phyloP scores from a whole-genome alignment of 2,329 filamentous ascomycete genomes.

The Stenocarpella maydis region DNA sequence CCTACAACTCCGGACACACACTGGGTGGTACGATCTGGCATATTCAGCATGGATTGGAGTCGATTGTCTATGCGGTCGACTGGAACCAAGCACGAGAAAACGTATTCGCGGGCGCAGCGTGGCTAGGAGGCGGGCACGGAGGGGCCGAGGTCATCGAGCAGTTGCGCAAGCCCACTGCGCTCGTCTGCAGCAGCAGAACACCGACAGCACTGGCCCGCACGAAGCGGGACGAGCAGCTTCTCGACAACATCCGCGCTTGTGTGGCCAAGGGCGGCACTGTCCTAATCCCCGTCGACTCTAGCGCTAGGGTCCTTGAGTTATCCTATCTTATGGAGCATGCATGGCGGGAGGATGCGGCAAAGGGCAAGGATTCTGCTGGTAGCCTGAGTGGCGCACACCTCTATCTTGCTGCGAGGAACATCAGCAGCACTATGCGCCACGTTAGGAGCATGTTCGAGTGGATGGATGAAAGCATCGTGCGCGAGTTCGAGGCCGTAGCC shows the following conservation, averaged over 20 bases:
- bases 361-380: constrained; percentile 51
- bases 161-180: constrained; percentile 87
- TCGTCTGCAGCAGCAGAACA: constrained; percentile 89
- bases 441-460: constrained; percentile 97
- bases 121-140: constrained; percentile 78
- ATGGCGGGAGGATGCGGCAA: constrained; percentile 74
- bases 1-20: constrained; percentile 95
- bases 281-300: constrained; percentile 92
- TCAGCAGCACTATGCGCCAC: constrained; percentile 87
- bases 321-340: constrained; percentile 92
- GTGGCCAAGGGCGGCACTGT: constrained; percentile 87
- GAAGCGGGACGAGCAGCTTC: constrained; percentile 84
- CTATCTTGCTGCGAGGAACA: constrained; percentile 86
- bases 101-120: constrained; percentile 90
- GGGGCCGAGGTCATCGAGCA: constrained; percentile 94
- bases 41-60: constrained; percentile 95
- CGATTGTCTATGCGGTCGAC: constrained; percentile 95
- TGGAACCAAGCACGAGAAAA: constrained; percentile 99
- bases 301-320: constrained; percentile 90
- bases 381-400: constrained; percentile 65
- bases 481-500: constrained; percentile 83
- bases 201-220: constrained; percentile 74
- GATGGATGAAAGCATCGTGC: constrained; percentile 97
- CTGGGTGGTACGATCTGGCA: constrained; percentile 99
- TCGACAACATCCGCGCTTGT: constrained; percentile 83